Percentiles rank a stretch among this genome's conserved stretches.
phyloP scores from a whole-genome alignment of 108 stramenopile genomes.

The Conticribra guillardii region DNA sequence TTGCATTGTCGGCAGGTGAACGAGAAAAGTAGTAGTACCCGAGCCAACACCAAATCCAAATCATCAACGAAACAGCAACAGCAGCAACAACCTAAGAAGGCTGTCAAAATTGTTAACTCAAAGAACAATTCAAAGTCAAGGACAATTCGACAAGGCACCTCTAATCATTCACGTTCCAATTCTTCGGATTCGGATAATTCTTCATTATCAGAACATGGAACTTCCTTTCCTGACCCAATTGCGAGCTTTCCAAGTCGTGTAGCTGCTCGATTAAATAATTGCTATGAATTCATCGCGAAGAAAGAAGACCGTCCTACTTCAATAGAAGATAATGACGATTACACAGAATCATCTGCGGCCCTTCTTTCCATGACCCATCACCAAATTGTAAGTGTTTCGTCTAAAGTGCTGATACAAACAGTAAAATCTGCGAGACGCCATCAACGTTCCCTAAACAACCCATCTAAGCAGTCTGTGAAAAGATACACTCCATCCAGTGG shows the following conservation, averaged over 20 bases:
- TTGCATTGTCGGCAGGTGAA: slow-evolving; percentile 28
- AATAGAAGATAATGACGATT: not conserved
- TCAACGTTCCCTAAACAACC: slow-evolving; percentile 22
- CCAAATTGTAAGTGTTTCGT: slow-evolving; percentile 21
- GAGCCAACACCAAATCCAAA: not conserved
- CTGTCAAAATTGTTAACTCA: not conserved
- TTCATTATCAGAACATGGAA: slow-evolving; percentile 24
- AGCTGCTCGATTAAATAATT: slow-evolving; percentile 40
- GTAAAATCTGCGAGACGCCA: slow-evolving; percentile 14
- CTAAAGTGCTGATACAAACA: slow-evolving; percentile 28
- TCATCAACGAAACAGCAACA: not conserved
- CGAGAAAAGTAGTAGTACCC: slow-evolving; percentile 1
- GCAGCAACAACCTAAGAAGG: slow-evolving; percentile 5
- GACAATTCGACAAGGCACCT: not conserved
- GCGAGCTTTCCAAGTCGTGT: slow-evolving; percentile 38
- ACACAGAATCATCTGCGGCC: slow-evolving; percentile 24
- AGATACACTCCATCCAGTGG: slow-evolving; percentile 12
- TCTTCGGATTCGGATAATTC: slow-evolving; percentile 29
- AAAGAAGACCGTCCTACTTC: slow-evolving; percentile 7
- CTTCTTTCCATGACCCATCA: slow-evolving; percentile 32
- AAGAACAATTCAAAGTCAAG: slow-evolving; percentile 5
- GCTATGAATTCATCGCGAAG: slow-evolving; percentile 24
- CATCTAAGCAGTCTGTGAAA: slow-evolving; percentile 8
- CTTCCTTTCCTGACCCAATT: slow-evolving; percentile 36
- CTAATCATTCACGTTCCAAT: not conserved